Conservation (phyloP, 768 basidiomycete genomes). For the Lanmaoa rubissima region DNA sequence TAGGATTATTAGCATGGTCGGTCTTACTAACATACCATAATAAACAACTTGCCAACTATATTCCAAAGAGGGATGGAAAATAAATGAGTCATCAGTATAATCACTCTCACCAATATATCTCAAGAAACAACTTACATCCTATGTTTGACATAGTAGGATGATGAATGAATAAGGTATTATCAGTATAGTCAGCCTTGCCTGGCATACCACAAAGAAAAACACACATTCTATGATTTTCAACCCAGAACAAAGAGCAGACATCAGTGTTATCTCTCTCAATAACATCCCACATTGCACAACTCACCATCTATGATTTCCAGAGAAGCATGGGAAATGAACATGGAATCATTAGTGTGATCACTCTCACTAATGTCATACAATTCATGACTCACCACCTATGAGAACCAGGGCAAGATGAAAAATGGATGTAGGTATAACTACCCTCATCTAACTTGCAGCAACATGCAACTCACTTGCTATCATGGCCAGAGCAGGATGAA, state of each 20-base stretch:
- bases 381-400: neutral
- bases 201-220: neutral
- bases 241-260: too few relatives aligned
- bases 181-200: too few relatives aligned
- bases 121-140: neutral
- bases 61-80: neutral
- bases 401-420: neutral
- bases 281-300: neutral
- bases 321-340: neutral
- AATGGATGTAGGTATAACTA: neutral
- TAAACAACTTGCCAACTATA: neutral
- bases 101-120: neutral
- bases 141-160: neutral
- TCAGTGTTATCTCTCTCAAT: neutral
- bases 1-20: neutral
- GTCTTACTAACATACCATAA: too few relatives aligned
- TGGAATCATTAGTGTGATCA: too few relatives aligned
- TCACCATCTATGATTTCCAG: neutral
- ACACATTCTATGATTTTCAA: neutral
- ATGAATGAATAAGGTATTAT: neutral
- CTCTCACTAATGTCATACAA: too few relatives aligned
- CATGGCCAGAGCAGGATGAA: neutral
- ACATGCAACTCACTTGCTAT: neutral
- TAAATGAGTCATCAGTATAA: neutral
- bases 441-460: too few relatives aligned